phyloP scores from a whole-genome alignment of 805 yeast species.

The Spathaspora hagerdaliae region DNA sequence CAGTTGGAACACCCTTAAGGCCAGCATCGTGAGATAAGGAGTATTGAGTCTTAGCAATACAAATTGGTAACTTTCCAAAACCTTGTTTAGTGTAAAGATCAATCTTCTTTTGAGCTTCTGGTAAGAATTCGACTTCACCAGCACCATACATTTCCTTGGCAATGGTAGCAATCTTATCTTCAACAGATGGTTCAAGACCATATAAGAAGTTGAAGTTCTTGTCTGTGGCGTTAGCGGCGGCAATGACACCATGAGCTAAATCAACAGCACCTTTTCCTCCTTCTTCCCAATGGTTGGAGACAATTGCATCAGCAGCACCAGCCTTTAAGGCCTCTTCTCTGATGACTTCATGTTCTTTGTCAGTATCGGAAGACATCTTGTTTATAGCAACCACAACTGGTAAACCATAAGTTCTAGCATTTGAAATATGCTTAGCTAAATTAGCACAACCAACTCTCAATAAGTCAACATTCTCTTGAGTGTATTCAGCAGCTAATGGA shows the following conservation, averaged over 20 bases:
- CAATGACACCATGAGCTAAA: slow-evolving; percentile 66
- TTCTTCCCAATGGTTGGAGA: slow-evolving; percentile 82
- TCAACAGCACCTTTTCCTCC: slow-evolving; percentile 82
- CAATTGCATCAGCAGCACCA: slow-evolving; percentile 77
- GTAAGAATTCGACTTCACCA: slow-evolving; percentile 61
- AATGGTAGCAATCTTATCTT: slow-evolving; percentile 61
- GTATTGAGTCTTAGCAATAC: slow-evolving; percentile 84
- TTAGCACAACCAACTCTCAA: slow-evolving; percentile 69
- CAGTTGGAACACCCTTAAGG: slow-evolving; percentile 80
- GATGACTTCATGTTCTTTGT: slow-evolving; percentile 63
- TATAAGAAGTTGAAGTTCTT: slow-evolving; percentile 53
- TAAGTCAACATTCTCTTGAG: slow-evolving; percentile 65
- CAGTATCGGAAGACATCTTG: slow-evolving; percentile 71
- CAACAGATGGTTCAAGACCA: slow-evolving; percentile 57
- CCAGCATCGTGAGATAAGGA: slow-evolving; percentile 80
- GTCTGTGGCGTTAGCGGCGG: slow-evolving; percentile 49
- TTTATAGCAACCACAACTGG: slow-evolving; percentile 83
- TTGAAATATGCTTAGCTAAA: slow-evolving; percentile 71
- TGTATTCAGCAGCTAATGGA: slow-evolving; percentile 68
- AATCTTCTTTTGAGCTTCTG: slow-evolving; percentile 66
- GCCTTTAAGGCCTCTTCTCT: slow-evolving; percentile 66
- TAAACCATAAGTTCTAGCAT: slow-evolving; percentile 67
- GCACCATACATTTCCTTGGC: slow-evolving; percentile 81
- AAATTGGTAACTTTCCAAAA: slow-evolving; percentile 71
- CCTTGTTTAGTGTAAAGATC: slow-evolving; percentile 70